Evolutionary conservation across 169 alveolate genomes (phyloP).

Genomic region (Plasmodium reichenowi): DNA sequence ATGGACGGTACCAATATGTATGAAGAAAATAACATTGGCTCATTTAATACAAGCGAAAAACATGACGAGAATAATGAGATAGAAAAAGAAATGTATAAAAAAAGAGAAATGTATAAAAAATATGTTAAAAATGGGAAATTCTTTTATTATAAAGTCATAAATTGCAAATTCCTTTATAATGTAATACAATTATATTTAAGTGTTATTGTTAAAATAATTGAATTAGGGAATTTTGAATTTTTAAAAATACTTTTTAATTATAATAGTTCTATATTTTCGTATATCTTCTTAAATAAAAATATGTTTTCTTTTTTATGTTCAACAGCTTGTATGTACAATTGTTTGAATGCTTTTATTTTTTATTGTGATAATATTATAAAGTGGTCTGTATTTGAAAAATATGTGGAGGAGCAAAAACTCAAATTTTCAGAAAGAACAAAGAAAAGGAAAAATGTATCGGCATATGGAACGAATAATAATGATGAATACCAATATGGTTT

Average conservation of each 20-base stretch:
- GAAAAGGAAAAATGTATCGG: neutral
- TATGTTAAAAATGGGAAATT: conserved; percentile 4
- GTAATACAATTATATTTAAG: conserved; percentile 59
- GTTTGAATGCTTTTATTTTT: conserved; percentile 24
- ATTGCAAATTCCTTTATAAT: conserved; percentile 9
- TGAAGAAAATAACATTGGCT: too few species aligned
- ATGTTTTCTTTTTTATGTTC: conserved; percentile 52
- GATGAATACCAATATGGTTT: neutral
- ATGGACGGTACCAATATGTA: too few species aligned
- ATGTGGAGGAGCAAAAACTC: neutral
- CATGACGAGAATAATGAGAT: neutral
- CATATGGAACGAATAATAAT: too few species aligned
- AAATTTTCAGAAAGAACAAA: neutral
- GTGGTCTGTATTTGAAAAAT: neutral
- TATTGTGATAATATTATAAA: conserved; percentile 16
- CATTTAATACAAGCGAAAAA: neutral
- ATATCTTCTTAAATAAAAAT: conserved; percentile 21
- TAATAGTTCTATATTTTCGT: conserved; percentile 49
- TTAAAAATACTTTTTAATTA: conserved; percentile 62
- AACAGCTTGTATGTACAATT: conserved; percentile 56
- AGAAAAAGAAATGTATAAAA: neutral
- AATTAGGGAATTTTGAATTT: conserved; percentile 67
- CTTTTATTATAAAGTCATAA: conserved; percentile 38
- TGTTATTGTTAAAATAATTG: conserved; percentile 59
- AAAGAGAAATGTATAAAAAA: conserved; percentile 21